phyloP scores from a whole-genome alignment of 1,284 basidiomycete genomes.

The Wolfiporia cocos region DNA sequence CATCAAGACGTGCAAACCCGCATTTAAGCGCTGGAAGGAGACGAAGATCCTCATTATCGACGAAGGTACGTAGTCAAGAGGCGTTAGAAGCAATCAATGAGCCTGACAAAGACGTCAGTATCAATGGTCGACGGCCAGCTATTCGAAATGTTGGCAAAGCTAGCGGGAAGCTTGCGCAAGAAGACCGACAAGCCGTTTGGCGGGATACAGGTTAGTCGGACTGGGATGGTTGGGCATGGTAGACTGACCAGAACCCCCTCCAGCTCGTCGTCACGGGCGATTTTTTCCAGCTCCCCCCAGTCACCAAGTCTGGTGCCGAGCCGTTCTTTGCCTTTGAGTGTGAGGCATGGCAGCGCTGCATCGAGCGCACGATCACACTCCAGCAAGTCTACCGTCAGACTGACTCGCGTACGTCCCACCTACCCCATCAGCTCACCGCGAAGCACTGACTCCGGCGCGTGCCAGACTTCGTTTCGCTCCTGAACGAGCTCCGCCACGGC shows the following conservation, averaged over 20 bases:
- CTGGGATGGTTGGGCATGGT: neutral
- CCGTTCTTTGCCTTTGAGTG: constrained; percentile 86
- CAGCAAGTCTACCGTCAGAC: constrained; percentile 85
- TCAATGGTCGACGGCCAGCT: constrained; percentile 96
- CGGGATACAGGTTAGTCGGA: constrained; percentile 86
- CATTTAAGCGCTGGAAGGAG: constrained; percentile 30
- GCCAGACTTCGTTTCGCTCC: constrained; percentile 80
- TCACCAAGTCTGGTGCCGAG: constrained; percentile 45
- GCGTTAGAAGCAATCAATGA: no score
- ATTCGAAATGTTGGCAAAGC: constrained; percentile 74
- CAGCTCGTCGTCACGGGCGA: constrained; percentile 90
- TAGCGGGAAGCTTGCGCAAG: constrained; percentile 36
- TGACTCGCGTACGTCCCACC: constrained; percentile 31
- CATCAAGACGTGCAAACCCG: constrained; percentile 32
- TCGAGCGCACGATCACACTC: constrained; percentile 78
- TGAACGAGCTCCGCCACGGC: constrained; percentile 90
- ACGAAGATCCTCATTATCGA: constrained; percentile 86
- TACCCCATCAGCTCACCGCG: neutral
- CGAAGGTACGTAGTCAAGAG: constrained; percentile 64
- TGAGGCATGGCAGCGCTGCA: constrained; percentile 71
- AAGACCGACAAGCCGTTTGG: constrained; percentile 76
- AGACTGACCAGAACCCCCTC: neutral
- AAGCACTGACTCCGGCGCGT: neutral
- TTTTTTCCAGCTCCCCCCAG: constrained; percentile 96
- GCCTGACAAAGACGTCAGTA: no score